These are phyloP conservation scores for Chalciporus chontae DNA, from an alignment of 768 basidiomycete species.

Conservation along the genomic window DNA sequence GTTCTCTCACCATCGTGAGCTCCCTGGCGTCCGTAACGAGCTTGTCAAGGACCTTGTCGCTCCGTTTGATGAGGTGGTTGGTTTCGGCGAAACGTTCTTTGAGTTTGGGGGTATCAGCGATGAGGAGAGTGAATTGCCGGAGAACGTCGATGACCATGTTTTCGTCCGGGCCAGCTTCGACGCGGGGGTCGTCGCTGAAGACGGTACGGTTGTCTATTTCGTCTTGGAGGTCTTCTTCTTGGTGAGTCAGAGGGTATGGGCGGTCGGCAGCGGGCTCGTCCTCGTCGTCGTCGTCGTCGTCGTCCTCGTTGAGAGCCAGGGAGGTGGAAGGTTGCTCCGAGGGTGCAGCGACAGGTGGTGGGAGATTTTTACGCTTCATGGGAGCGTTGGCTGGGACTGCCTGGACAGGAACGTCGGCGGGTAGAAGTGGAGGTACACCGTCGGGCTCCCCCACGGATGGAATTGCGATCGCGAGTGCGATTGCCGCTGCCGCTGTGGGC, in stretches of 20 bases:
- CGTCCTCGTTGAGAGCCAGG: too few relatives aligned
- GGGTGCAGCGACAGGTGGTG: background rate
- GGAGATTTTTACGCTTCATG: background rate
- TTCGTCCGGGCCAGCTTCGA: slow-evolving; percentile 17
- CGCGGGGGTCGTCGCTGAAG: background rate
- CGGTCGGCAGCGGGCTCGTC: background rate
- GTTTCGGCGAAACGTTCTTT: slow-evolving; percentile 19
- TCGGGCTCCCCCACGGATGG: background rate
- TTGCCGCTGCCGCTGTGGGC: background rate
- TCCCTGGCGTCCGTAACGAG: slow-evolving; percentile 19
- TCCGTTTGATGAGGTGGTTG: slow-evolving; percentile 16
- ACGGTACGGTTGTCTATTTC: background rate
- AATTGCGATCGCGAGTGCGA: background rate
- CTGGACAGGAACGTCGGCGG: background rate
- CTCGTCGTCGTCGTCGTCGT: too few relatives aligned
- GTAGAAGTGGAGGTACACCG: background rate
- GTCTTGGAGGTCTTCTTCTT: background rate
- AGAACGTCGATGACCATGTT: slow-evolving; percentile 27
- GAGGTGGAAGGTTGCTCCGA: background rate
- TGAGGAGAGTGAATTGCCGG: slow-evolving; percentile 24
- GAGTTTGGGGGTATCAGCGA: slow-evolving; percentile 19
- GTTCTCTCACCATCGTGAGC: slow-evolving; percentile 20
- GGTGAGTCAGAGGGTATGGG: background rate
- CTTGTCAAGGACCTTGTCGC: slow-evolving; percentile 12
- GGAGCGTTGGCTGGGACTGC: too few relatives aligned